Percentiles rank a stretch among this genome's conserved stretches.
Conservation (phyloP, 2,329 filamentous ascomycete genomes). For the Aspergillus oerlinghausenensis region DNA sequence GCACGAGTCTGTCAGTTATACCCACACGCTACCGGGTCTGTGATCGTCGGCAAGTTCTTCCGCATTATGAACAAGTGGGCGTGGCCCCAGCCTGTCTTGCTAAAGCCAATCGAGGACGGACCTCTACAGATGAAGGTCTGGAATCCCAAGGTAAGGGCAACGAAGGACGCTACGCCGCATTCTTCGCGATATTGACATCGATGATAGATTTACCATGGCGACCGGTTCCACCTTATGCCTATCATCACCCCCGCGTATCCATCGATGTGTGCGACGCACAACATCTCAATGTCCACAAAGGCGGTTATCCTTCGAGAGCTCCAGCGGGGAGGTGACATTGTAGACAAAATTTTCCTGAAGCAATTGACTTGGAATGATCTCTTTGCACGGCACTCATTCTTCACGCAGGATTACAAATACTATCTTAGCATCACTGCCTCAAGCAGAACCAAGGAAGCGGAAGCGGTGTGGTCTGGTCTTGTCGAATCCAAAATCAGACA, state of each 20-base stretch:
- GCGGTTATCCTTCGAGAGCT: constrained; percentile 79
- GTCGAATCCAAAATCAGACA: constrained; percentile 91
- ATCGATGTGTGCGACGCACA: constrained; percentile 96
- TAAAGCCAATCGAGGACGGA: constrained; percentile 82
- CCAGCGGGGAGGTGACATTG: constrained; percentile 68
- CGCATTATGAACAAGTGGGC: constrained; percentile 84
- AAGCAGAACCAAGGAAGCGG: constrained; percentile 75
- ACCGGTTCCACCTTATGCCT: constrained; percentile 88
- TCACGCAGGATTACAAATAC: constrained; percentile 89
- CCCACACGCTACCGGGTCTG: constrained; percentile 81
- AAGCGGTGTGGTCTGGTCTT: constrained; percentile 82
- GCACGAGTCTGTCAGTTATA: constrained; percentile 95
- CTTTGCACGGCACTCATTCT: constrained; percentile 88
- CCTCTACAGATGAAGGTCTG: constrained; percentile 80
- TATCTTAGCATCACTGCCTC: constrained; percentile 85
- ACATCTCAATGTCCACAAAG: constrained; percentile 82
- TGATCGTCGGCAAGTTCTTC: constrained; percentile 92
- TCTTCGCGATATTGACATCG: not conserved
- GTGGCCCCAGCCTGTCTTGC: constrained; percentile 88
- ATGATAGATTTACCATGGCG: constrained; percentile 67
- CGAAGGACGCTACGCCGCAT: not conserved
- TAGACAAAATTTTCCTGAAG: constrained; percentile 72
- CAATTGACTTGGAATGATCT: constrained; percentile 80
- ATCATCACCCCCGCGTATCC: constrained; percentile 97
- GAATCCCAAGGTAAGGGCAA: constrained; percentile 72